Evolutionary conservation across 768 basidiomycete species (phyloP), one percentile per base, ranked within the genome.

Genomic region (Kwoniella shandongensis): DNA sequence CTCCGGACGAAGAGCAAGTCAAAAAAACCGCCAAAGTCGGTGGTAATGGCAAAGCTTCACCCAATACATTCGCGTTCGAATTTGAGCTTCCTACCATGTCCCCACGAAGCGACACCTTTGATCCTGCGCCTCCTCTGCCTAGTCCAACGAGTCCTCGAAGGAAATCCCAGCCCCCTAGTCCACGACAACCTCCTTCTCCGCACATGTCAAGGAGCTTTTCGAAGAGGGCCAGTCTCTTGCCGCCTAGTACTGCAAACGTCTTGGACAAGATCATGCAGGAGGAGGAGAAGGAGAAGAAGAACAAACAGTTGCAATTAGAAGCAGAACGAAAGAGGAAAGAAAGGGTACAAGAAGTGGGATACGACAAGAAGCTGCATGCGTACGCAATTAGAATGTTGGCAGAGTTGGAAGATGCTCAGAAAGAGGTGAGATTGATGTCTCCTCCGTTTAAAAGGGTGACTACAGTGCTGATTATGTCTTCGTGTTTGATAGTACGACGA

Each of bases 301-400:
- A 30, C n/a, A 32, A 39, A 23, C 10, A 13, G 5, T 4, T 12
- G 44, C 4, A 56, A 45, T 47, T 39, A 25, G 42, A 38, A 29
- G 39, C 25, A 41, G 30, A 39, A 49, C 17, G 48, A 25, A 49
- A 55, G 44, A 54, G 46, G 29, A 61, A 51, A 36, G 57, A 41
- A 18, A 52, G 27, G 18, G 32, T 6, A 32, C n/a, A 57, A 44
- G 66, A 71, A 17, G 57, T 46, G 36, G 73, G 69, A 25, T 76
- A 76, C 51, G 67, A 72, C 46, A 59, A 54, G 48, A 68, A 67
- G 46, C 57, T 72, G 39, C 75, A 76, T 56, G 70, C 73, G 41
- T 76, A 76, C 51, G 69, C 69, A 15, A 73, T 76, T 23, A 62
- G 75, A 51, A 75, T 75, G 73, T 54, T 76, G 57, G 72, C 73